Evolutionary conservation across 495 filamentous ascomycete species (phyloP), one percentile per base, ranked within the genome.

Genomic region (Apodospora peruviana): DNA sequence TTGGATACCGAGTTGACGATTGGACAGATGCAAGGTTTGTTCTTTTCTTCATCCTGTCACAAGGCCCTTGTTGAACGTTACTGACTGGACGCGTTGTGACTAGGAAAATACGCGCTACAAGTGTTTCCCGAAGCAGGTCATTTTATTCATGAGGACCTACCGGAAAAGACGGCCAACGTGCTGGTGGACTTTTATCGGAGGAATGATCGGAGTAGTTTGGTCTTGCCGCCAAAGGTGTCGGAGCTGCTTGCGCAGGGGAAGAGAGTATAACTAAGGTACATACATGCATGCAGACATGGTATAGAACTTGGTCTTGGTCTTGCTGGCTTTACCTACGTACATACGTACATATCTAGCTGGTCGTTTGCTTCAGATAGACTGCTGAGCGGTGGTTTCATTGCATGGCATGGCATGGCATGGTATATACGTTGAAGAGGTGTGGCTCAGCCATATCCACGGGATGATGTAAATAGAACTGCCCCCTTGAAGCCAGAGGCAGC

Each of bases 81-180:
- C 4, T 14, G 25, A 11, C 10, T 8, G 22, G 29, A 19, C 37
- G 45, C 46, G n/a, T n/a, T 14, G 14, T 32, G 27, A 32, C 7
- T 20, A 21, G 90, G 90, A 0, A 96, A 96, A 73, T 99, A 96
- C 62, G 90, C 95, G 47, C 74, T 99, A 16, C 85, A 95, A 45
- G 91, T 99, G 16, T 84, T 97, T 51, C 94, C 94, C 0, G 88
- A 95, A 66, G 90, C 91, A 5, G 93, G 93, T 0, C 93, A 97
- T 65, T 98, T 96, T 57, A 79, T 99, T 41, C 94, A 97, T 51
- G 93, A 99, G 66, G 93, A 99, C 65, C 77, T 89, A 46, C 90
- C 94, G 1, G 83, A 85, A 51, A 94, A 89, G 72, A 91, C 85
- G 22, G 93, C 94, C 4, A 78, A 80, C 55, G 77, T 83, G 21